Conservation (phyloP, 1,139 yeast species). For the Nakaseomyces glabratus region DNA sequence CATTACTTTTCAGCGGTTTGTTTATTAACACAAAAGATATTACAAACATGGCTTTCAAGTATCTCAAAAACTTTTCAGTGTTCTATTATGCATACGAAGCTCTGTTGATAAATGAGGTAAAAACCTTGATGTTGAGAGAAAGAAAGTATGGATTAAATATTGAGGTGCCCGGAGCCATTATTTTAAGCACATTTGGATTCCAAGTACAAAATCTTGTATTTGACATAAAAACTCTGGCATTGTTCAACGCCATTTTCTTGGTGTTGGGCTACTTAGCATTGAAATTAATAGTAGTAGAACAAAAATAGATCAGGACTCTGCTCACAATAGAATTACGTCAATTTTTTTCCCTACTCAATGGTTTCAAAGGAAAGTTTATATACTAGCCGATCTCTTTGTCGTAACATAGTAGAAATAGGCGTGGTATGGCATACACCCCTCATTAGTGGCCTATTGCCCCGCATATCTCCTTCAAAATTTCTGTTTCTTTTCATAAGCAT, state of each 20-base stretch:
- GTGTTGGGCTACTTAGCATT: constrained; percentile 66
- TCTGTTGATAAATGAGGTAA: constrained; percentile 86
- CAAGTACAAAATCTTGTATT: constrained; percentile 64
- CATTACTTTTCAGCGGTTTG: constrained; percentile 84
- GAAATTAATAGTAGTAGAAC: constrained; percentile 66
- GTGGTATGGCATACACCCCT: too few species aligned
- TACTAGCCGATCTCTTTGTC: too few species aligned
- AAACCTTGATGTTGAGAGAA: constrained; percentile 72
- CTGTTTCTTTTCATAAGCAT: too few species aligned
- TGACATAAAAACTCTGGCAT: constrained; percentile 50
- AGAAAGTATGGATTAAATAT: constrained; percentile 86
- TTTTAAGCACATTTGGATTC: constrained; percentile 89
- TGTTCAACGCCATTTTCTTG: constrained; percentile 46
- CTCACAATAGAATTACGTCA: too few species aligned
- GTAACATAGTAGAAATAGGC: too few species aligned
- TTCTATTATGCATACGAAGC: constrained; percentile 97
- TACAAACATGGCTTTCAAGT: constrained; percentile 41
- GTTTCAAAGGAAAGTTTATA: too few species aligned
- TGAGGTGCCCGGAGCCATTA: constrained; percentile 98
- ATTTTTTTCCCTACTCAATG: too few species aligned
- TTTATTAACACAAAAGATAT: constrained; percentile 68
- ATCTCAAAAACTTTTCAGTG: constrained; percentile 78
- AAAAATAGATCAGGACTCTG: too few species aligned
- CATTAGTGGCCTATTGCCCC: too few species aligned
- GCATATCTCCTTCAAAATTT: too few species aligned